Percentiles rank a stretch among this genome's conserved stretches.
Conservation (phyloP, 2,329 filamentous ascomycete genomes). For the Diplocarpon rosae region DNA sequence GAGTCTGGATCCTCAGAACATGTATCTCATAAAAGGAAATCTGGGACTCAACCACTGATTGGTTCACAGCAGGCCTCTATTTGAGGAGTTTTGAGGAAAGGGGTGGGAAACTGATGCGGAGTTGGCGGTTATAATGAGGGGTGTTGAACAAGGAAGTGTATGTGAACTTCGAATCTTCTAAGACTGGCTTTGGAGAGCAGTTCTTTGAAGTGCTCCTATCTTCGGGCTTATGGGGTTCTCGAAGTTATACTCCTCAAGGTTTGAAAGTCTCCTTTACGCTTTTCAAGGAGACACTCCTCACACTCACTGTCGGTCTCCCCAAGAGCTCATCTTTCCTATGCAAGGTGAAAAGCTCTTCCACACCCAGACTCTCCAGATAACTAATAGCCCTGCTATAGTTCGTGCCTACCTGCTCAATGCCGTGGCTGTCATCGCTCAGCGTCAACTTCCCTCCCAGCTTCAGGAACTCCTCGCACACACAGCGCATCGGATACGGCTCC, state of each 20-base stretch:
- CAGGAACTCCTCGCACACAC: constrained; percentile 70
- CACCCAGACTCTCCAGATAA: constrained; percentile 57
- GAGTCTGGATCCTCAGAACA: neutral
- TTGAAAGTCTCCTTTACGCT: constrained; percentile 18
- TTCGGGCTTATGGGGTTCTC: neutral
- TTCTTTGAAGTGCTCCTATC: too few relatives aligned
- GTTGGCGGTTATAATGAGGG: too few relatives aligned
- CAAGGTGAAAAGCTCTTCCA: constrained; percentile 42
- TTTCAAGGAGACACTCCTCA: constrained; percentile 12
- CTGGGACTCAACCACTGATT: neutral
- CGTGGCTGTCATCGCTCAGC: constrained; percentile 91
- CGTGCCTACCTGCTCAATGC: constrained; percentile 73
- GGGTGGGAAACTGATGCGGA: too few relatives aligned
- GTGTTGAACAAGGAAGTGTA: too few relatives aligned
- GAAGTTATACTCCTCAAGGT: neutral
- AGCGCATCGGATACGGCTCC: constrained; percentile 77
- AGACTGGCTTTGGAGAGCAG: too few relatives aligned
- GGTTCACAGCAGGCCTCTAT: neutral
- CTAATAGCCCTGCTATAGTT: constrained; percentile 64
- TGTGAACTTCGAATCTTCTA: too few relatives aligned
- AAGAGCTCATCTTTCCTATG: constrained; percentile 4
- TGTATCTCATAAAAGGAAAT: neutral
- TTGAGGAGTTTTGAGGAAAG: neutral
- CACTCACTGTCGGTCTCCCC: neutral
- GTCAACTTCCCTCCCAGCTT: constrained; percentile 70